Evolutionary conservation across 2,329 filamentous ascomycete species (phyloP).

Genomic region (Colletotrichum brevisporum): DNA sequence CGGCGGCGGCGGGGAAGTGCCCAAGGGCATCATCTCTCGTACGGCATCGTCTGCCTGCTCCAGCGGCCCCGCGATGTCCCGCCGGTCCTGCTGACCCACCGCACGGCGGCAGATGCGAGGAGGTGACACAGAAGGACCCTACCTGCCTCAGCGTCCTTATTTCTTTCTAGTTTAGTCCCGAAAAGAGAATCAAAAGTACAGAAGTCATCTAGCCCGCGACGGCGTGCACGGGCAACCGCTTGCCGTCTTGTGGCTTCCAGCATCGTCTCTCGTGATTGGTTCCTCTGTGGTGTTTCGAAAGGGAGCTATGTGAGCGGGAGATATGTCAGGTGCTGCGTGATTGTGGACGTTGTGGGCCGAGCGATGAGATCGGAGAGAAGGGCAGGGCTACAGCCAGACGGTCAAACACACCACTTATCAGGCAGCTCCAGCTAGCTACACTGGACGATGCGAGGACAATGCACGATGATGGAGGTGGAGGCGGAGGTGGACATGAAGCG

Average conservation of each 20-base stretch:
- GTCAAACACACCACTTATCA: neutral
- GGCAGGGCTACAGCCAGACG: neutral
- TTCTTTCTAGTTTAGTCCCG: too few relatives aligned
- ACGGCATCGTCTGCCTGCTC: too few relatives aligned
- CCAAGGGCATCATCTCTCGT: neutral
- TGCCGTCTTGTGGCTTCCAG: neutral
- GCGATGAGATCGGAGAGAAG: slow-evolving; percentile 8
- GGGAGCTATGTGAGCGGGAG: neutral
- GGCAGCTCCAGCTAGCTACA: neutral
- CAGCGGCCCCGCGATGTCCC: too few relatives aligned
- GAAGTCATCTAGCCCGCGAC: too few relatives aligned
- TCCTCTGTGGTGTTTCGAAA: slow-evolving; percentile 4
- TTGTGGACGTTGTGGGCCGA: neutral
- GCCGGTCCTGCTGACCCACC: too few relatives aligned
- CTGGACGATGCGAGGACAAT: neutral
- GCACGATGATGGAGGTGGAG: slow-evolving; percentile 19
- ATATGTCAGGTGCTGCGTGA: neutral
- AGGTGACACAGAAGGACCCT: too few relatives aligned
- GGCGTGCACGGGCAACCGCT: neutral
- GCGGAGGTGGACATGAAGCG: neutral
- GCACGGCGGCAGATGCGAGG: too few relatives aligned
- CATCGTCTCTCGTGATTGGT: neutral
- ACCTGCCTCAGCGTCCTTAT: too few relatives aligned
- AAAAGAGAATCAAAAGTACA: too few relatives aligned
- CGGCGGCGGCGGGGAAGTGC: neutral